Evolutionary conservation across 2,329 filamentous ascomycete genomes (phyloP).

Genomic region (Periglandula ipomoeae): DNA sequence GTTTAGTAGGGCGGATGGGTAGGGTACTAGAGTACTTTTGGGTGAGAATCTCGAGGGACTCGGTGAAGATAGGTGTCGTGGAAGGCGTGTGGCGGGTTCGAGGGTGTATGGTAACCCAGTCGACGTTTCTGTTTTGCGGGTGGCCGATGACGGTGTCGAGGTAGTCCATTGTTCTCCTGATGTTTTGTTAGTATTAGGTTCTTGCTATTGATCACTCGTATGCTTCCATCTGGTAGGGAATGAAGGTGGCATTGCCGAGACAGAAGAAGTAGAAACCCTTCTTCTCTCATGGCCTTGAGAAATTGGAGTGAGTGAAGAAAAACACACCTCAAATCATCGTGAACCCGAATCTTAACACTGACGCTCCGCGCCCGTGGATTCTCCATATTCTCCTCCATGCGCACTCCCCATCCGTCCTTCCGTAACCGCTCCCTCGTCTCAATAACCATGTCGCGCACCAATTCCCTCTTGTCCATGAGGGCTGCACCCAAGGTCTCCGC

Average conservation of each 20-base stretch:
- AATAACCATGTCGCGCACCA: constrained; percentile 57
- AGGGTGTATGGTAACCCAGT: constrained; percentile 64
- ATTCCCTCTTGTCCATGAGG: constrained; percentile 55
- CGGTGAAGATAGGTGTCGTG: constrained; percentile 50
- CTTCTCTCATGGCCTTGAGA: not conserved
- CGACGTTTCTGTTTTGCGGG: constrained; percentile 40
- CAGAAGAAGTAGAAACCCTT: not conserved
- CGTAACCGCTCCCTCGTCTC: constrained; percentile 44
- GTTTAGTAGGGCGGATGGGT: constrained; percentile 35
- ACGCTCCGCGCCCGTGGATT: constrained; percentile 44
- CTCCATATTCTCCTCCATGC: constrained; percentile 31
- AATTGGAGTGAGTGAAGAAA: not conserved
- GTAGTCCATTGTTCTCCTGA: constrained; percentile 49
- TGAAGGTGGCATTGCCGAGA: too few relatives aligned
- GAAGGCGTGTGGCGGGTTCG: constrained; percentile 53
- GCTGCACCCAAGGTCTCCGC: constrained; percentile 58
- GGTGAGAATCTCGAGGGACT: constrained; percentile 48
- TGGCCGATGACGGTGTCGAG: constrained; percentile 52
- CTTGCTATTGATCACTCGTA: too few relatives aligned
- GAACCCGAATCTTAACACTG: constrained; percentile 62
- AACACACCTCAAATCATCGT: constrained; percentile 48
- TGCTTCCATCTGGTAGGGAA: too few relatives aligned
- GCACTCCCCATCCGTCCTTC: constrained; percentile 44
- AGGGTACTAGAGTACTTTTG: constrained; percentile 43
- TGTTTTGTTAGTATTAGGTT: not conserved